Conservation (phyloP, 345 rosid species). For the Sisymbrium altissimum region DNA sequence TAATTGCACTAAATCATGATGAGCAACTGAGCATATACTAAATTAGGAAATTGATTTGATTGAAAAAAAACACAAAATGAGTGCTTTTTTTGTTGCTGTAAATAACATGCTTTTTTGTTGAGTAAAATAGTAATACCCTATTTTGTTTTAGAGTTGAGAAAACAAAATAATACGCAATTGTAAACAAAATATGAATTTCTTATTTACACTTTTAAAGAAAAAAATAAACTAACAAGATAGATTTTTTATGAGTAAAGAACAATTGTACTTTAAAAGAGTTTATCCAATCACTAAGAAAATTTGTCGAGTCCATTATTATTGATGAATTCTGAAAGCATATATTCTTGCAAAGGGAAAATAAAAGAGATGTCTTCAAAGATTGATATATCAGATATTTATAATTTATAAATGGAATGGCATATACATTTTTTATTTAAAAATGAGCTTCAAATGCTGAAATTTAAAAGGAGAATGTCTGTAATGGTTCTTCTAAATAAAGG, state of each 20-base stretch:
- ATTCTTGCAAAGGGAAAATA: slow-evolving; percentile 18
- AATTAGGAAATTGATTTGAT: background rate
- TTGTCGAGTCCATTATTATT: slow-evolving; percentile 13
- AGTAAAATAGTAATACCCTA: background rate
- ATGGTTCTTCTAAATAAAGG: slow-evolving; percentile 25
- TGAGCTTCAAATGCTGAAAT: background rate
- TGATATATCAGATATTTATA: background rate
- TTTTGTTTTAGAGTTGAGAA: background rate
- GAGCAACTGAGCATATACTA: background rate
- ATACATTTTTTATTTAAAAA: background rate
- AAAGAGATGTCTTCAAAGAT: slow-evolving; percentile 13
- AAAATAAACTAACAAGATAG: background rate
- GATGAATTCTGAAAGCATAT: slow-evolving; percentile 27
- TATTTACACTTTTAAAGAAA: background rate
- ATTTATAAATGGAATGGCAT: slow-evolving; percentile 6
- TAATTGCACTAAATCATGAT: too few relatives aligned
- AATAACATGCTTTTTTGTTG: too few relatives aligned
- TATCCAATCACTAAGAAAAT: slow-evolving; percentile 16
- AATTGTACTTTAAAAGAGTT: slow-evolving; percentile 24
- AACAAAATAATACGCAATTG: background rate
- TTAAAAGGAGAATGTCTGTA: slow-evolving; percentile 19
- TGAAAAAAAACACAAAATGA: background rate
- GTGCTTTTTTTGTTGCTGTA: background rate
- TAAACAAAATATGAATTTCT: background rate
- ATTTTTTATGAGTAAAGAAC: slow-evolving; percentile 9